These are phyloP conservation scores for Geotrichum europaeum DNA, from an alignment of 1,139 yeast species.

Conservation along the genomic window DNA sequence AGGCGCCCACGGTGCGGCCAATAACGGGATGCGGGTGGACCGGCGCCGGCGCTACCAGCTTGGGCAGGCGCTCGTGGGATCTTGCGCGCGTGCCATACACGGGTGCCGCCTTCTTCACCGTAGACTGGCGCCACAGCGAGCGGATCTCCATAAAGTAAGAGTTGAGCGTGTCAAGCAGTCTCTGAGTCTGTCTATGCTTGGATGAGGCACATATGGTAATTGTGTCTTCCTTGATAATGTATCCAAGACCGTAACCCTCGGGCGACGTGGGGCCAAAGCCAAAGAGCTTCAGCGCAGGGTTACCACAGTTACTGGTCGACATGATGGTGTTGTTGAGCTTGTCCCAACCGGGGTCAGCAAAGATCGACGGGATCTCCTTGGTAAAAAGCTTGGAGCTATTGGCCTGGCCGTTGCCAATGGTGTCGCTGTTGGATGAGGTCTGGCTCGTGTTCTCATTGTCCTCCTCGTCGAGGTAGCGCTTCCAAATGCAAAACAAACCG, in stretches of 20 bases:
- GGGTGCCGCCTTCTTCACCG: slow-evolving; percentile 13
- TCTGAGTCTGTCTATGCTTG: slow-evolving; percentile 81
- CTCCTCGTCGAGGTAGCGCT: slow-evolving; percentile 53
- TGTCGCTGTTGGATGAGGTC: slow-evolving; percentile 23
- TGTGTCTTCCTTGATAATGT: slow-evolving; percentile 79
- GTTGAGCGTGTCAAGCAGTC: slow-evolving; percentile 71
- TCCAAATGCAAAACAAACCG: slow-evolving; percentile 86
- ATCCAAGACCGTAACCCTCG: slow-evolving; percentile 88
- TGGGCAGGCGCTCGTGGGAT: slow-evolving; percentile 24
- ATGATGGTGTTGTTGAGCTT: slow-evolving; percentile 59
- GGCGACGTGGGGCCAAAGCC: slow-evolving; percentile 92
- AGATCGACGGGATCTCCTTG: slow-evolving; percentile 48
- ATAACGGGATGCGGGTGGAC: slow-evolving; percentile 12
- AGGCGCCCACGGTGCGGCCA: slow-evolving; percentile 24
- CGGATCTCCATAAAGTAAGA: slow-evolving; percentile 63
- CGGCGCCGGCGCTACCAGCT: slow-evolving; percentile 13
- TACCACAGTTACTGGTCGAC: slow-evolving; percentile 71
- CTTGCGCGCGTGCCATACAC: slow-evolving; percentile 24
- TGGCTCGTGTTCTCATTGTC: slow-evolving; percentile 25
- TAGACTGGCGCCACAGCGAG: slow-evolving; percentile 38
- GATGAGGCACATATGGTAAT: slow-evolving; percentile 83
- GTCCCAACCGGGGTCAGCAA: slow-evolving; percentile 76
- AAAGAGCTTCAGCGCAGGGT: slow-evolving; percentile 77
- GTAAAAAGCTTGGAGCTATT: slow-evolving; percentile 9
- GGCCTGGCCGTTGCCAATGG: slow-evolving; percentile 11